Base-by-base conservation (phyloP, 23 red algal species). In the Chondrus crispus region DNA sequence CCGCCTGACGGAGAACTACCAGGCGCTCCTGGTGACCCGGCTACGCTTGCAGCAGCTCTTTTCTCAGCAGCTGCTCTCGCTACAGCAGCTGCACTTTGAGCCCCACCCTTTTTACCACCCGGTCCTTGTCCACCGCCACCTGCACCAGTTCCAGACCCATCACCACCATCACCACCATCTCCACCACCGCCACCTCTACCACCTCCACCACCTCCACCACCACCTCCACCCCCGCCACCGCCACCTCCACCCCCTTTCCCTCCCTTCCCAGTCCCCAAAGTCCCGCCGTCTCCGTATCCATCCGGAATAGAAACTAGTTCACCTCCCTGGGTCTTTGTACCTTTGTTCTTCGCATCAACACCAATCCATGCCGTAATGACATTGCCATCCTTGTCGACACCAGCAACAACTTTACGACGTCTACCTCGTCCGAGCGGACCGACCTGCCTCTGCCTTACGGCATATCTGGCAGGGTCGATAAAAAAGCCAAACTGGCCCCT, bases 381-480 rank as follows among this genome's bases (percentile, higher is more conserved):
- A 38, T 96, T 96, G 36, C 94, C 94, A 60, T 96, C 94, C 86
- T 96, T 96, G 32, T 96, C 94, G 4, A 96, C 94, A 13, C 94
- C 94, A 4, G 94, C 94, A 54, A 96, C 89, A 39, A 96, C 94
- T 39, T 96, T 92, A 39, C 94, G 53, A 33, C 94, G 88, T 52
- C 94, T 87, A 28, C 88, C 87, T 48, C 88, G 58, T 22, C 88
- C 94, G 18, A 96, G 29, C 8, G 94, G 94, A 48, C 94, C 94
- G 30, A 96, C 89, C 73, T 91, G 88, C 44, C 94, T 76, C 39
- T 94, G 96, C 47, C 83, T 92, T 22, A 94, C 96, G 24, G 93
- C 96, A 57, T 98, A 98, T 36, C 96, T 24, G 19, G 96, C 96
- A 32, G 96, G 96, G 88, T 98, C 96, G 9, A 98, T 98, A 62